A percentile compares a stretch with the other conserved stretches of the same genome.
Evolutionary conservation across 495 filamentous ascomycete genomes (phyloP).

Genomic region (Schizothecium vesticola): DNA sequence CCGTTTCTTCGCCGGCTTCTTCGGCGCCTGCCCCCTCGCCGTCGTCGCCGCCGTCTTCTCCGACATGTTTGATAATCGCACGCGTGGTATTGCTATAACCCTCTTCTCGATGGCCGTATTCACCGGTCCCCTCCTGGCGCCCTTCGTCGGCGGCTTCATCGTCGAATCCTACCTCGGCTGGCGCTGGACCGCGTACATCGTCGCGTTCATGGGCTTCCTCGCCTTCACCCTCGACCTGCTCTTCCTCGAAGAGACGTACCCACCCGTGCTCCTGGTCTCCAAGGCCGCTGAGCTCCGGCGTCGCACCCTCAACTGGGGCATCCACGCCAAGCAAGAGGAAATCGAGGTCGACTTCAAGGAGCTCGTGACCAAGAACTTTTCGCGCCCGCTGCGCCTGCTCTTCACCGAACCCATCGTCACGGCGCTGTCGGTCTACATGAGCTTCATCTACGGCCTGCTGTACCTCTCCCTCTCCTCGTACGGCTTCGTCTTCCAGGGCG

Average conservation of each 20-base stretch:
- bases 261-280: constrained; percentile 67
- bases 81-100: constrained; percentile 73
- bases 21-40: constrained; percentile 70
- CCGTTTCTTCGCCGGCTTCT: constrained; percentile 77
- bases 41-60: constrained; percentile 85
- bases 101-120: constrained; percentile 83
- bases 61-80: constrained; percentile 78
- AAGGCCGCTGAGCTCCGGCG: constrained; percentile 78
- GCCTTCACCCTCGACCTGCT: constrained; percentile 65
- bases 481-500: constrained; percentile 67
- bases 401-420: constrained; percentile 77
- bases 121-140: constrained; percentile 71
- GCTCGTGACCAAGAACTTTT: constrained; percentile 77
- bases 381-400: constrained; percentile 70
- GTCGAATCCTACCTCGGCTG: constrained; percentile 63
- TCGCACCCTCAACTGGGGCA: constrained; percentile 84
- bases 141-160: constrained; percentile 83
- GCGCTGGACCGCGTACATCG: constrained; percentile 79
- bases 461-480: constrained; percentile 81
- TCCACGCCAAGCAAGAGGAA: constrained; percentile 90
- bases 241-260: constrained; percentile 79
- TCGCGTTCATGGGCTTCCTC: constrained; percentile 68
- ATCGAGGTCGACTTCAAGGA: constrained; percentile 80
- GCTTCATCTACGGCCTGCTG: constrained; percentile 72
- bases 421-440: constrained; percentile 70